Percentiles rank a stretch among this genome's conserved stretches.
Conservation (phyloP, 2,329 filamentous ascomycete species). For the Fusarium staphyleae region DNA sequence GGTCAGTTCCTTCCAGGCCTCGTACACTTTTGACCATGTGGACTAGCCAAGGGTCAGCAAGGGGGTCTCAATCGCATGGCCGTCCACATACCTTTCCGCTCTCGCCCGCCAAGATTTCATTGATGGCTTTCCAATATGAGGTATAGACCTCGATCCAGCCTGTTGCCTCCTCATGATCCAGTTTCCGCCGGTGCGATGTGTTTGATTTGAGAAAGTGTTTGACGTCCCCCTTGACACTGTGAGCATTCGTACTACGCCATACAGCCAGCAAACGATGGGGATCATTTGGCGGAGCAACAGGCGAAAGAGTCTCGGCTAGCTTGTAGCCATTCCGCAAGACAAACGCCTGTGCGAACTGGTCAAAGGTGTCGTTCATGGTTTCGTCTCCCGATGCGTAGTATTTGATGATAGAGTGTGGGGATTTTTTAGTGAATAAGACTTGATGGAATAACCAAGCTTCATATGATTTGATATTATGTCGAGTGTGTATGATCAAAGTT, state of each 20-base stretch:
- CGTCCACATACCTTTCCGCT: conserved; percentile 46
- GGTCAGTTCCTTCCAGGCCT: conserved; percentile 85
- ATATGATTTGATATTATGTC: conserved; percentile 6
- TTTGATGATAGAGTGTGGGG: background rate
- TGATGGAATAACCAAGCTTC: background rate
- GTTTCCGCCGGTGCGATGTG: conserved; percentile 57
- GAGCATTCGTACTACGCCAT: conserved; percentile 72
- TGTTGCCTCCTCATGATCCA: conserved; percentile 72
- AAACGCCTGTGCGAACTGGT: conserved; percentile 76
- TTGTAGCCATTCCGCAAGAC: conserved; percentile 70
- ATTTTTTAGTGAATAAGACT: background rate
- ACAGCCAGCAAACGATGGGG: conserved; percentile 73
- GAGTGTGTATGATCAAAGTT: conserved; percentile 12
- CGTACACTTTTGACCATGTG: conserved; percentile 86
- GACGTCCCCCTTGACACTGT: conserved; percentile 72
- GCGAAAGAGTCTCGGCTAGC: conserved; percentile 77
- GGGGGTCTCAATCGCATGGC: background rate
- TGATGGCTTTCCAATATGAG: conserved; percentile 83
- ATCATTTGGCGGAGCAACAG: conserved; percentile 68
- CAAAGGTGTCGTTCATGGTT: conserved; percentile 76
- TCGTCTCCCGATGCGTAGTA: conserved; percentile 9
- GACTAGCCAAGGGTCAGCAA: conserved; percentile 47
- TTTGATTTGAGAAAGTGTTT: conserved; percentile 74
- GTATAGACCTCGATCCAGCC: conserved; percentile 90
- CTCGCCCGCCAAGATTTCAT: conserved; percentile 69